Evolutionary conservation across 2,329 filamentous ascomycete species (phyloP), one percentile per base, ranked within the genome.

Genomic region (Fusarium sp.): DNA sequence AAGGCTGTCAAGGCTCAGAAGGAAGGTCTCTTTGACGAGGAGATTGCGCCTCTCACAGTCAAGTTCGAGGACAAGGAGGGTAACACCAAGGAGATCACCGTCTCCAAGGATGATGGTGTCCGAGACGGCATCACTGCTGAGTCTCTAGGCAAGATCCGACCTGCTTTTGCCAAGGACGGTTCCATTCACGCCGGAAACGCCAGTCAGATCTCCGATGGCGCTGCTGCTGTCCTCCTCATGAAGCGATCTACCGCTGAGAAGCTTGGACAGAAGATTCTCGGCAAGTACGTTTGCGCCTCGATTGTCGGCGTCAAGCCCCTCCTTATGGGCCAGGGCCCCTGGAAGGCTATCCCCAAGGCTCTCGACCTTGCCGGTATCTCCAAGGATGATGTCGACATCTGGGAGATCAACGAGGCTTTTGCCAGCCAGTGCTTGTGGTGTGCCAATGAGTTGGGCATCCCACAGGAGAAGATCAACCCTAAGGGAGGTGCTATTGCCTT

Each of bases 321-420:
- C 59, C 91, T 98, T 73, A 98, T 99, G 96, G 96, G 96, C 68
- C 86, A 97, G 72, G 96, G 96, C 2, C 96, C 96, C 51, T 97
- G 94, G 89, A 94, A 94, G 82, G 94, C 96, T 59, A 98, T 99
- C 76, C 96, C 96, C 70, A 92, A 94, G 78, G 94, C 93, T 6
- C 90, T 98, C 58, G 88, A 93, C 78, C 94, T 96, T 80, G 93
- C 94, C 1, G 94, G 94, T 63, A 89, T 99, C 74, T 86, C 85
- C 78, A 93, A 91, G 81, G 91, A 97, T 59, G 95, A 98, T 73
- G 94, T 99, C 31, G 96, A 98, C 79, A 95, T 98, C 77, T 98
- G 89, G 77, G 96, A 99, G 88, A 98, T 99, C 87, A 99, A 99
- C 85, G 96, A 99, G 88, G 96, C 96, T 2, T 99, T 99, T 80